Evolutionary conservation across 2,329 filamentous ascomycete genomes (phyloP), one percentile per base, ranked within the genome.

Genomic region (Aphanoascus verrucosus): DNA sequence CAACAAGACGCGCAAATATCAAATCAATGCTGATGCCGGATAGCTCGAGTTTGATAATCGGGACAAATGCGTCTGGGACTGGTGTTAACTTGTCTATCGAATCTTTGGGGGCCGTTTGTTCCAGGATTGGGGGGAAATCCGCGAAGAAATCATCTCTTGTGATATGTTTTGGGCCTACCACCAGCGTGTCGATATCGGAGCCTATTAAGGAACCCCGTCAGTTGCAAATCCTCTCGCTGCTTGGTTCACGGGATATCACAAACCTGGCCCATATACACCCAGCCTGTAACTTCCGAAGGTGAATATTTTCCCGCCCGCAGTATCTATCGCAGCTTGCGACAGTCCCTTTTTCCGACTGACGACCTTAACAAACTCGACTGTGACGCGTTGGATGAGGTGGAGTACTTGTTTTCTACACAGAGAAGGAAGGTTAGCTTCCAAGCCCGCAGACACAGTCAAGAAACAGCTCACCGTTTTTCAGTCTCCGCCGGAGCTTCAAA

Each of bases 1-100:
- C 73, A 56, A 84, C 74, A 60, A 94, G 80, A 53, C 86, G 79
- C 59, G 86, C 85, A 70, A 90, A 89, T 66, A 97, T 94, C 60
- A 98, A 73, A 77, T 98, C 93, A 66, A 98, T 94, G 67, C 88
- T 93, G 66, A 98, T 94, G 48, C 84, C 87, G 49, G 79, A 82
- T 61, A 94, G 88, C 67, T 94, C 88, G 64, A 97, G 87, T 68
- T 96, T 97, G 74, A 98, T 97, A 67, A 98, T 94, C 46, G 93
- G 93, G 6, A 97, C 91, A 64, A 88, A 94, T 3, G 91, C 88
- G 64, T 94, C 91, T 46, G 84, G 84, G 37, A 98, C 93, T 0
- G 85, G 81, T 1, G 87, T 84, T 63, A 96, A 77, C 65, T 94
- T 88, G 56, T 86, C 85, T 61, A 97, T 88, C 55, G 89, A 78